A percentile compares a stretch with the other conserved stretches of the same genome.
These are phyloP conservation scores for Solanum chmielewskii DNA, from an alignment of 257 asterid genomes.

Conservation along the genomic window DNA sequence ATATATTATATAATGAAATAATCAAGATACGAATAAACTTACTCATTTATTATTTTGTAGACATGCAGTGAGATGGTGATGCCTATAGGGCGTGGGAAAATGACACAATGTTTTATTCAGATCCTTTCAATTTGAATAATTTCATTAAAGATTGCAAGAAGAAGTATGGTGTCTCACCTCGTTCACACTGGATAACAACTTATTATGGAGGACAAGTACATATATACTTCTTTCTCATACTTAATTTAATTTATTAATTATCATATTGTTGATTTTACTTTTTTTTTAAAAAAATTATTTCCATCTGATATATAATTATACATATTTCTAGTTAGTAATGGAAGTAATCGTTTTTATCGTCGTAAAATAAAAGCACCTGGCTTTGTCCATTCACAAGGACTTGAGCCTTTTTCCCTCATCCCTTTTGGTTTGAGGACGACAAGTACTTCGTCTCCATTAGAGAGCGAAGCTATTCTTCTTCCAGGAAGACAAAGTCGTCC, in stretches of 20 bases:
- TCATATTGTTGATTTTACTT: background rate
- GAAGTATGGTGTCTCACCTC: slow-evolving; percentile 20
- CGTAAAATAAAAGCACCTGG: no score
- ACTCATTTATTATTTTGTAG: background rate
- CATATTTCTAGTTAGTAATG: no score
- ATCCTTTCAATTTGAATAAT: slow-evolving; percentile 12
- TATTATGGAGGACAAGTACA: slow-evolving; percentile 36
- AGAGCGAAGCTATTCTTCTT: no score
- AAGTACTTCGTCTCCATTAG: no score
- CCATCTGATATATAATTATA: background rate
- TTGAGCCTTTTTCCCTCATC: no score
- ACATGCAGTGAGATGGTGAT: slow-evolving; percentile 36
- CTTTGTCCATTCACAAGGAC: no score
- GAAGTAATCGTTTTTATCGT: no score
- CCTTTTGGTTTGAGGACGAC: no score
- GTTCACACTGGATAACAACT: slow-evolving; percentile 41
- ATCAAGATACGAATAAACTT: background rate
- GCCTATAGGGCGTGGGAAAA: slow-evolving; percentile 17
- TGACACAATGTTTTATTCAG: slow-evolving; percentile 24
- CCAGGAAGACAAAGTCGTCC: no score
- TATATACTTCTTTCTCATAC: background rate
- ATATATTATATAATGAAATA: background rate
- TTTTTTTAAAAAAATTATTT: background rate
- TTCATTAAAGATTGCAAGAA: slow-evolving; percentile 3
- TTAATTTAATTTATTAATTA: background rate